Evolutionary conservation across 2,329 filamentous ascomycete genomes (phyloP).

Genomic region (Penicillium rolfsii): DNA sequence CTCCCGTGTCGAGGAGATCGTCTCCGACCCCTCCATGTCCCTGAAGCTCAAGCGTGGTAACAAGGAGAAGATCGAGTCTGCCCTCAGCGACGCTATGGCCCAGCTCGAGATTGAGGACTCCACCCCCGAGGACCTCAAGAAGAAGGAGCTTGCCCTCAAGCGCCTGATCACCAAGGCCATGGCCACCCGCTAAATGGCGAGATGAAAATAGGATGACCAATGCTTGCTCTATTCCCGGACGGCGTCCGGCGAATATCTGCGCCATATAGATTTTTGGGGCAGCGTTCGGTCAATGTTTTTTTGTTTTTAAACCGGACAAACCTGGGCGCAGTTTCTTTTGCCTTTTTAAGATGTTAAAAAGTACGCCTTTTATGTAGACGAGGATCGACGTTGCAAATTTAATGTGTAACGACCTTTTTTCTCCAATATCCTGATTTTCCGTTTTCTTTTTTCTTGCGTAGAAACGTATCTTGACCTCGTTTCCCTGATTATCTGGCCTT

Average conservation of each 20-base stretch:
- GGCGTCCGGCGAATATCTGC: slow-evolving; percentile 22
- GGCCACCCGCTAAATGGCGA: slow-evolving; percentile 74
- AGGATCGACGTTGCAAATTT: slow-evolving; percentile 37
- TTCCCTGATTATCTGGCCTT: no score
- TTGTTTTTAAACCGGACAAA: slow-evolving; percentile 31
- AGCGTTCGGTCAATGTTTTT: slow-evolving; percentile 31
- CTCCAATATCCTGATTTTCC: slow-evolving; percentile 1
- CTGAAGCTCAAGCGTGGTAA: slow-evolving; percentile 98
- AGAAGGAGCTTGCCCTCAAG: slow-evolving; percentile 99
- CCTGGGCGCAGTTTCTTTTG: slow-evolving; percentile 32
- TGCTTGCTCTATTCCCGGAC: slow-evolving; percentile 22
- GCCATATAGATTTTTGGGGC: slow-evolving; percentile 28
- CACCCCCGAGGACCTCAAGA: slow-evolving; percentile 92
- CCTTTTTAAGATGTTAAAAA: slow-evolving; percentile 30
- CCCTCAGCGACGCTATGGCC: slow-evolving; percentile 95
- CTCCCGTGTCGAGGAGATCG: slow-evolving; percentile 96
- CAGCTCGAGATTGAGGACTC: slow-evolving; percentile 96
- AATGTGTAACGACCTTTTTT: slow-evolving; percentile 36
- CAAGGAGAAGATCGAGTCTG: slow-evolving; percentile 99
- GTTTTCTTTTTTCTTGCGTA: no score
- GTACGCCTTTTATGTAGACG: slow-evolving; percentile 37
- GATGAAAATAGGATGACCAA: slow-evolving; percentile 34
- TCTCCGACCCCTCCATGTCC: slow-evolving; percentile 92
- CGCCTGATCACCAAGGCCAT: slow-evolving; percentile 97
- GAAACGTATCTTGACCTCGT: no score